Evolutionary conservation across 2,329 filamentous ascomycete genomes (phyloP), one percentile per base, ranked within the genome.

Genomic region (Septoria petroselini): DNA sequence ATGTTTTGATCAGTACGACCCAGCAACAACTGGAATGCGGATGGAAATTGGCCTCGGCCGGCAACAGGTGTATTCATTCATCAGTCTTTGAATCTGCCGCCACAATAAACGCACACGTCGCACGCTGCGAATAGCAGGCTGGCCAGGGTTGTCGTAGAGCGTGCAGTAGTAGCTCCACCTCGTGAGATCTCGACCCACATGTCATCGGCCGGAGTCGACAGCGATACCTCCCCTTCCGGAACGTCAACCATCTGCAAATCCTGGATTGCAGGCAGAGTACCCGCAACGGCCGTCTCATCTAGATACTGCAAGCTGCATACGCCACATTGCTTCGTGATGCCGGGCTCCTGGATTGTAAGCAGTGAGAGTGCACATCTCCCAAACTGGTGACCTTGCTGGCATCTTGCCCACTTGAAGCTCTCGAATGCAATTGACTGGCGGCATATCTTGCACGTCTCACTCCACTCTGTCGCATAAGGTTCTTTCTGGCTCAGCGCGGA

Each of bases 381-480:
- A 50, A 78, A 81, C 34, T 75, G 52, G 66, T 82, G 79, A 0
- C 76, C 77, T 39, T 71, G 70, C 1, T 58, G 59, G 59, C 79
- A 82, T 34, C 71, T 68, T 0, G 76, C 76, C 59, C 71, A 71
- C 1, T 59, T 61, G 8, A 73, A 59, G 40, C 74, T 75, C 40
- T 71, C 69, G 62, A 80, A 77, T 1, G 67, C 64, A 33, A 82
- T 74, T 0, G 65, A 62, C 3, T 69, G 62, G 12, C 70, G 64
- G 56, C 79, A 82, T 44, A 81, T 74, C 12, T 75, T 71, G 57
- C 79, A 82, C n/a, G 55, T 60, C 54, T 82, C 79, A 19, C 66
- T 68, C 7, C 70, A 48, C 1, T n/a, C 25, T 23, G 19, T 44
- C 50, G 42, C 50, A 3, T 45, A 53, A n/a, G 34, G 21, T 27